Evolutionary conservation across 2,329 filamentous ascomycete species (phyloP), one percentile per base, ranked within the genome.

Genomic region (Pseudogymnoascus sp.): DNA sequence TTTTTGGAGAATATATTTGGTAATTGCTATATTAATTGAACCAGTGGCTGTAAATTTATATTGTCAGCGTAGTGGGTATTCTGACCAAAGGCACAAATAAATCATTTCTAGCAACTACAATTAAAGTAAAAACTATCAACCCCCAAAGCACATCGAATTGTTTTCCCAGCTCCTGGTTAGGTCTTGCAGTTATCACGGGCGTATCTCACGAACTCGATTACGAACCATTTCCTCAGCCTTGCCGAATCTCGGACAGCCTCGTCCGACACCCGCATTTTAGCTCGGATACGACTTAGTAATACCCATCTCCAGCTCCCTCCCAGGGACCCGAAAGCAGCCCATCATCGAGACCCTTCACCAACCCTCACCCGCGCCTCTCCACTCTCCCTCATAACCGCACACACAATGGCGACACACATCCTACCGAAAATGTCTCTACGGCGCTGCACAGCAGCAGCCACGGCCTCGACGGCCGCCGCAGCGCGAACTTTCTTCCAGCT

Each of bases 401-500:
- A 33, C 6, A 62, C 23, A 28, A 73, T 73, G 70, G 69, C 68
- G 59, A 63, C 69, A 21, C 65, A 65, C 12, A 61, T 64, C 40
- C 43, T 73, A 12, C 60, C 65, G 11, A 63, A 64, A 49, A 65
- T 65, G 62, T 71, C 69, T 37, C 59, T 66, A 3, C 66, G 66
- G 52, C 55, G 70, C 12, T 37, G 61, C 6, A 59, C 63, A 21
- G 60, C 67, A 5, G 52, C 55, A 18, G 45, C 45, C n/a, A 31
- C 45, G n/a, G 9, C 58, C n/a, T 61, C 67, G 1, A 38, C 63
- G 6, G 21, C 21, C 21, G 69, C 69, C 18, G 64, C 67, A 21
- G 68, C 67, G 11, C 66, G 68, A 68, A 64, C 67, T 59, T 72
- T 71, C 60, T 65, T 72, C 31, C 67, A 69, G 59, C 63, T 71